phyloP scores from a whole-genome alignment of 495 filamentous ascomycete genomes.

The Penicillium dipodomyicola region DNA sequence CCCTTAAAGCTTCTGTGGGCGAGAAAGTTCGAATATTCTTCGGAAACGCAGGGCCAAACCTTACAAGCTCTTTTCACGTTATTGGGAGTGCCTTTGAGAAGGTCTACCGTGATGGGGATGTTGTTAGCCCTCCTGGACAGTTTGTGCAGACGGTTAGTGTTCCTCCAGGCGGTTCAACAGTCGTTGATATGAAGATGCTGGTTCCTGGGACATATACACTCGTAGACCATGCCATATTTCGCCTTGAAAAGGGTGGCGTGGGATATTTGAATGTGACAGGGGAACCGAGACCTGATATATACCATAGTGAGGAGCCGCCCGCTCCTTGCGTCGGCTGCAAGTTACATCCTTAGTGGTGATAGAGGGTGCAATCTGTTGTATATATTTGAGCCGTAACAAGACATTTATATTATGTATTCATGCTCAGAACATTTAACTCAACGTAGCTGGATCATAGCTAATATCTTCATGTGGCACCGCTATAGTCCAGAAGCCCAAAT shows the following conservation, averaged over 20 bases:
- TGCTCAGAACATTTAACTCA: no score
- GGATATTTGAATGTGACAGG: constrained; percentile 22
- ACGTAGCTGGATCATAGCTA: no score
- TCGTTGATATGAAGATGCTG: constrained; percentile 24
- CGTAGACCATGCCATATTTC: constrained; percentile 24
- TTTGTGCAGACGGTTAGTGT: constrained; percentile 16
- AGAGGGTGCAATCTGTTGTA: no score
- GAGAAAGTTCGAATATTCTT: constrained; percentile 22
- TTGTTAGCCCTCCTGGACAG: constrained; percentile 19
- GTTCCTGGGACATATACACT: constrained; percentile 24
- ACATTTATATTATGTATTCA: no score
- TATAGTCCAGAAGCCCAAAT: no score
- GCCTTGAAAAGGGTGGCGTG: constrained; percentile 20
- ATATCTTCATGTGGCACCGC: no score
- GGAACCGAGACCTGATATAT: constrained; percentile 11
- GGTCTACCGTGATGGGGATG: constrained; percentile 20
- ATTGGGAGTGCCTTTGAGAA: constrained; percentile 20
- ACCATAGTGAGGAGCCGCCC: constrained; percentile 14
- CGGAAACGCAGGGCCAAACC: constrained; percentile 20
- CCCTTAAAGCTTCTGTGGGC: constrained; percentile 15
- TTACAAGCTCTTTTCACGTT: constrained; percentile 26
- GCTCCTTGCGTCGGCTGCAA: constrained; percentile 23
- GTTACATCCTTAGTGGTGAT: constrained; percentile 1
- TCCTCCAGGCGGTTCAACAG: constrained; percentile 14
- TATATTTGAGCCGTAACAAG: no score